phyloP scores from a whole-genome alignment of 2,329 filamentous ascomycete genomes.

The Aspergillus flavus region DNA sequence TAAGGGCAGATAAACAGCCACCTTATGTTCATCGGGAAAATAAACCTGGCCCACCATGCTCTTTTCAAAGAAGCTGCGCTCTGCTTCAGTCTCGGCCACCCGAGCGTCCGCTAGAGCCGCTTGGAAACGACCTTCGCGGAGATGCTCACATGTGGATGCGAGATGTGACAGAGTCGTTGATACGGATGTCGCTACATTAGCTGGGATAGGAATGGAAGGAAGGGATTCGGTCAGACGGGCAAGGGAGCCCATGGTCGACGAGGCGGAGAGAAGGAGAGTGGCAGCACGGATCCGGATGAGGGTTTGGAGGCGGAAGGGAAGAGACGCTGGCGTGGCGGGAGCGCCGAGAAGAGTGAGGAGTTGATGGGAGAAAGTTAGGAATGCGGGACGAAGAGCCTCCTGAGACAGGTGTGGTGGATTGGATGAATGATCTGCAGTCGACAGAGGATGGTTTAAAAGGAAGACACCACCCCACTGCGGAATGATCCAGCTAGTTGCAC shows the following conservation, averaged over 20 bases:
- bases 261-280: constrained; percentile 83
- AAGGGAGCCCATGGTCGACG: constrained; percentile 89
- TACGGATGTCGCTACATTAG: constrained; percentile 82
- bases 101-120: constrained; percentile 76
- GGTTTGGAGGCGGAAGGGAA: constrained; percentile 82
- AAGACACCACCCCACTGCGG: constrained; percentile 90
- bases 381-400: constrained; percentile 72
- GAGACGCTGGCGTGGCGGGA: constrained; percentile 73
- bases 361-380: constrained; percentile 89
- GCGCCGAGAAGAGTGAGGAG: constrained; percentile 85
- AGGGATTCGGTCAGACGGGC: constrained; percentile 82
- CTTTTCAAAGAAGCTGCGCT: constrained; percentile 96
- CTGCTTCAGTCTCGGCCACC: constrained; percentile 83
- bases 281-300: constrained; percentile 83
- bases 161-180: constrained; percentile 77
- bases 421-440: constrained; percentile 38
- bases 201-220: constrained; percentile 87
- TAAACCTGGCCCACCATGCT: constrained; percentile 99
- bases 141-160: constrained; percentile 71
- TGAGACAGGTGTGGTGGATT: constrained; percentile 58
- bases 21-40: constrained; percentile 97
- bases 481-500: constrained; percentile 81
- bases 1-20: constrained; percentile 91
- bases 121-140: constrained; percentile 64
- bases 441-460: constrained; percentile 61